Conservation (phyloP, 2,329 filamentous ascomycete species). For the Cytospora paraplurivora region DNA sequence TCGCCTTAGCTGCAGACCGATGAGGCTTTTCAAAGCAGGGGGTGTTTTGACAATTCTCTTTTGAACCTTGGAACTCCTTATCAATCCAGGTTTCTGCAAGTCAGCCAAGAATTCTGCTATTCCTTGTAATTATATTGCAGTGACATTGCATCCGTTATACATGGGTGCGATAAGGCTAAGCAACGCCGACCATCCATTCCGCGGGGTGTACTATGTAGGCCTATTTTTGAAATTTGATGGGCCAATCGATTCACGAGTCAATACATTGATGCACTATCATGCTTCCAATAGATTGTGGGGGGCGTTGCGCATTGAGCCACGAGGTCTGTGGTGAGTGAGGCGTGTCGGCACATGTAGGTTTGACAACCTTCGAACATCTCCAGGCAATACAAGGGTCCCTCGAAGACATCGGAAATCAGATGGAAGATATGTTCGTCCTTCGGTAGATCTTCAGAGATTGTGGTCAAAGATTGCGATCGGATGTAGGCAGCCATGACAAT, state of each 20-base stretch:
- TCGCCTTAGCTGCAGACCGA: neutral
- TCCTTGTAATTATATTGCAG: neutral
- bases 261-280: neutral
- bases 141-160: neutral
- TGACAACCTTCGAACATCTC: too few species aligned
- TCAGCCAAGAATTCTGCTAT: neutral
- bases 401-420: too few species aligned
- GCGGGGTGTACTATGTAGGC: neutral
- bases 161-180: neutral
- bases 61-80: neutral
- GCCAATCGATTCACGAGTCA: neutral
- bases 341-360: too few species aligned
- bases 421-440: too few species aligned
- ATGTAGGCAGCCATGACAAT: too few species aligned
- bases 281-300: neutral
- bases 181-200: neutral
- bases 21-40: slow-evolving; percentile 17
- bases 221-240: neutral
- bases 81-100: neutral
- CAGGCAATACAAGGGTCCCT: too few species aligned
- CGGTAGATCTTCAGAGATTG: too few species aligned
- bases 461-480: too few species aligned
- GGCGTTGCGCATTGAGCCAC: neutral
- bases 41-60: neutral
- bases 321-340: too few species aligned